These are phyloP conservation scores for Nemania sp. DNA, from an alignment of 2,329 filamentous ascomycete genomes.

Conservation along the genomic window DNA sequence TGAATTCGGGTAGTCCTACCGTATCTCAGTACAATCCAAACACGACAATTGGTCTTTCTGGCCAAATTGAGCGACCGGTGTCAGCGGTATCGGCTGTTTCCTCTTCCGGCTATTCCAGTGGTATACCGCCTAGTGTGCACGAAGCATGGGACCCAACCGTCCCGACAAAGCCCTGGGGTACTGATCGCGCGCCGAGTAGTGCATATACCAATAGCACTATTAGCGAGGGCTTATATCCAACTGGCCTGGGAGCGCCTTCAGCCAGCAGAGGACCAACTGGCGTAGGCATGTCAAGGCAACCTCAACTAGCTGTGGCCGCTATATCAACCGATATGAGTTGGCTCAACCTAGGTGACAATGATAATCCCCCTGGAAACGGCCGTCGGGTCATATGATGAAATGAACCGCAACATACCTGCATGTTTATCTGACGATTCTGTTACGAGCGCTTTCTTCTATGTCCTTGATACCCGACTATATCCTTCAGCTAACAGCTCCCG, in stretches of 20 bases:
- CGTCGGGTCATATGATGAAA: slow-evolving; percentile 32
- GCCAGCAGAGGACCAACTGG: slow-evolving; percentile 44
- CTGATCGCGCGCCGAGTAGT: slow-evolving; percentile 64
- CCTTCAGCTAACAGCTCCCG: background rate
- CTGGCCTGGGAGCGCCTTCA: slow-evolving; percentile 54
- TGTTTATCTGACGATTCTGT: slow-evolving; percentile 21
- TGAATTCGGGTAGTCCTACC: slow-evolving; percentile 77
- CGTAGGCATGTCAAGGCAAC: slow-evolving; percentile 60
- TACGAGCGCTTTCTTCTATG: slow-evolving; percentile 17
- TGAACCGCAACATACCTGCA: background rate
- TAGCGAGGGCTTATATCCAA: slow-evolving; percentile 55
- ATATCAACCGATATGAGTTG: slow-evolving; percentile 79
- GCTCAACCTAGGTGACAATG: slow-evolving; percentile 74
- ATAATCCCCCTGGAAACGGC: slow-evolving; percentile 67
- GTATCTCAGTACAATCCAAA: slow-evolving; percentile 69
- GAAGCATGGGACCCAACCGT: slow-evolving; percentile 66
- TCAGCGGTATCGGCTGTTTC: slow-evolving; percentile 64
- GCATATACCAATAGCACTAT: slow-evolving; percentile 59
- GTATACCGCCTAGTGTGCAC: slow-evolving; percentile 72
- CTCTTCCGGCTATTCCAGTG: slow-evolving; percentile 70
- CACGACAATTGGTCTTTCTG: slow-evolving; percentile 69
- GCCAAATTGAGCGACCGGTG: slow-evolving; percentile 69
- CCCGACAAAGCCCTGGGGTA: slow-evolving; percentile 61
- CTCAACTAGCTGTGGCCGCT: slow-evolving; percentile 63
- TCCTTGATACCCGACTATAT: slow-evolving; percentile 20